Evolutionary conservation across 2,329 filamentous ascomycete genomes (phyloP).

Genomic region (Colletotrichum sp.): DNA sequence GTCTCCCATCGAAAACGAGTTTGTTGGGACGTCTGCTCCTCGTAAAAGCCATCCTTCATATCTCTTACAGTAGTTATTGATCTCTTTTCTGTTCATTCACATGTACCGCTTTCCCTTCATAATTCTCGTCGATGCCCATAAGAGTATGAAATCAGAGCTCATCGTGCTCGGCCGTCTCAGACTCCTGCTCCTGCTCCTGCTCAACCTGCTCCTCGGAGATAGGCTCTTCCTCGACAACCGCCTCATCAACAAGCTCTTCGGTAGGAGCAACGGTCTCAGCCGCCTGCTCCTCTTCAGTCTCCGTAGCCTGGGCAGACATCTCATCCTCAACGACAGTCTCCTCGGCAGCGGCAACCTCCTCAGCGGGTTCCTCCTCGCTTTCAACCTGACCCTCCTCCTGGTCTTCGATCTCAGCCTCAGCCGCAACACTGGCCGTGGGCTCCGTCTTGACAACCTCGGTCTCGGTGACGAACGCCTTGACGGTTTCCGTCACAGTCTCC

Average conservation of each 20-base stretch:
- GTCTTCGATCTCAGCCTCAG: background rate
- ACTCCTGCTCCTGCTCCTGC: background rate
- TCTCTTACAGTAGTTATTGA: background rate
- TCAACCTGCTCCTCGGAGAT: background rate
- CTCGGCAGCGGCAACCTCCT: background rate
- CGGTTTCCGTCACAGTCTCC: slow-evolving; percentile 34
- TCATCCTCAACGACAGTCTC: background rate
- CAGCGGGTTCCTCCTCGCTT: background rate
- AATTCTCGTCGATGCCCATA: background rate
- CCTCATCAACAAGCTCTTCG: background rate
- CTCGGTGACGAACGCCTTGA: slow-evolving; percentile 26
- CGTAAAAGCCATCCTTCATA: background rate
- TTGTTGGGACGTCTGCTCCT: background rate
- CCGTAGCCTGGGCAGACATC: background rate
- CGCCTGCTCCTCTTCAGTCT: background rate
- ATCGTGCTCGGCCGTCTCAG: background rate
- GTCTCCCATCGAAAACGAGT: background rate
- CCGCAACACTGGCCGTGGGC: background rate
- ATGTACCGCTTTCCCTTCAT: background rate
- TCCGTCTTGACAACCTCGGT: slow-evolving; percentile 23
- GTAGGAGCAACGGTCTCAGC: background rate
- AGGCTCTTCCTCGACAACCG: background rate
- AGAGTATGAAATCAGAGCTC: background rate
- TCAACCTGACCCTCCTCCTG: background rate
- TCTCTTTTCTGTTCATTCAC: background rate